A percentile compares a stretch with the other conserved stretches of the same genome.
Evolutionary conservation across 1,284 basidiomycete species (phyloP).

Genomic region (Marasmius tenuissimus): DNA sequence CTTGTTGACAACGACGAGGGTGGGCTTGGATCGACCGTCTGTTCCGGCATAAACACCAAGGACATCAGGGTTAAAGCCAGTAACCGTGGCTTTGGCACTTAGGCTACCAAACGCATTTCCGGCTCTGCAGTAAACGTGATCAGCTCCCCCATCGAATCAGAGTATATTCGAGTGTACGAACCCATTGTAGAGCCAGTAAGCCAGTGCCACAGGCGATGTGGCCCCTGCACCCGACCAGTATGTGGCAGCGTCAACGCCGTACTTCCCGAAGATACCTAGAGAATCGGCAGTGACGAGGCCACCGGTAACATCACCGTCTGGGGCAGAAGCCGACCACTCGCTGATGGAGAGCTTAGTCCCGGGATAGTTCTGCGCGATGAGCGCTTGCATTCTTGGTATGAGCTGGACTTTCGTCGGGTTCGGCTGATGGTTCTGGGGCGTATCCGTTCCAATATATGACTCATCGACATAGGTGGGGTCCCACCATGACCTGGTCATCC

Average conservation of each 20-base stretch:
- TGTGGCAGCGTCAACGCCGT: constrained; percentile 46
- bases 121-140: constrained; percentile 28
- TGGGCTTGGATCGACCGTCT: constrained; percentile 32
- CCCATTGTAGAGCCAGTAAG: constrained; percentile 55
- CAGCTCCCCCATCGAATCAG: background rate
- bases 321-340: constrained; percentile 41
- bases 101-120: constrained; percentile 42
- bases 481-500: constrained; percentile 42
- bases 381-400: constrained; percentile 45
- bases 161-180: constrained; percentile 18
- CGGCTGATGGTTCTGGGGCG: constrained; percentile 45
- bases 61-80: constrained; percentile 36
- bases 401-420: constrained; percentile 41
- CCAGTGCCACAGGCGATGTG: constrained; percentile 43
- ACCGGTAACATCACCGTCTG: constrained; percentile 47
- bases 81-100: constrained; percentile 42
- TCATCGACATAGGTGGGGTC: constrained; percentile 50
- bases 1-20: constrained; percentile 52
- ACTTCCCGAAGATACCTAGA: constrained; percentile 48
- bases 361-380: constrained; percentile 47
- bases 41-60: constrained; percentile 45
- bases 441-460: constrained; percentile 43
- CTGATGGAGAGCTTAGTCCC: constrained; percentile 52
- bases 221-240: constrained; percentile 48
- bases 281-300: constrained; percentile 46